Conservation (phyloP, 495 filamentous ascomycete species). For the Choiromyces venosus region DNA sequence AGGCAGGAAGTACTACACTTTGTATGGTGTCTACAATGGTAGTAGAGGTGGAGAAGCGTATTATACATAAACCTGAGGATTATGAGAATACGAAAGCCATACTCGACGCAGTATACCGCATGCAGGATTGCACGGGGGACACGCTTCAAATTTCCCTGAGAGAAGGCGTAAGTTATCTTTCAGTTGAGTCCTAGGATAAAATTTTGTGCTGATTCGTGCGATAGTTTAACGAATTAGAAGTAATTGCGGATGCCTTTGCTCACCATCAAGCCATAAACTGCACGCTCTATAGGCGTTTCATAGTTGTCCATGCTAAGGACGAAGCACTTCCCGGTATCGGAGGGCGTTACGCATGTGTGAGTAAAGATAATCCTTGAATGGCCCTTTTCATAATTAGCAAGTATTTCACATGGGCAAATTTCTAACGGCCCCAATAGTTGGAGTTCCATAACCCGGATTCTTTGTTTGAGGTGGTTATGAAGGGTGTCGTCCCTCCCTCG, state of each 20-base stretch:
- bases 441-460: conserved; percentile 37
- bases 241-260: conserved; percentile 34
- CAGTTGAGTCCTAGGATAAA: conserved; percentile 8
- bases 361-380: conserved; percentile 12
- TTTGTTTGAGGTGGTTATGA: conserved; percentile 52
- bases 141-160: not conserved
- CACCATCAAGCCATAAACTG: conserved; percentile 33
- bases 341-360: conserved; percentile 44
- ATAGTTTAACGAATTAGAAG: conserved; percentile 31
- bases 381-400: conserved; percentile 11
- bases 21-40: conserved; percentile 25
- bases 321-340: conserved; percentile 22
- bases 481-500: conserved; percentile 44
- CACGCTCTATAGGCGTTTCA: conserved; percentile 32
- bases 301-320: conserved; percentile 31
- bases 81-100: not conserved
- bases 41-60: conserved; percentile 15
- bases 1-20: conserved; percentile 37
- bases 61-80: conserved; percentile 7
- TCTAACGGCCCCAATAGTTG: not conserved
- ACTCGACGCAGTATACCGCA: conserved; percentile 1
- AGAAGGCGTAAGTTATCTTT: not conserved
- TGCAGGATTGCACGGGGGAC: conserved; percentile 14
- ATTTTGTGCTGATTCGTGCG: conserved; percentile 8
- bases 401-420: conserved; percentile 1